phyloP scores from a whole-genome alignment of 768 basidiomycete species.

The Macrolepiota dolichaula region DNA sequence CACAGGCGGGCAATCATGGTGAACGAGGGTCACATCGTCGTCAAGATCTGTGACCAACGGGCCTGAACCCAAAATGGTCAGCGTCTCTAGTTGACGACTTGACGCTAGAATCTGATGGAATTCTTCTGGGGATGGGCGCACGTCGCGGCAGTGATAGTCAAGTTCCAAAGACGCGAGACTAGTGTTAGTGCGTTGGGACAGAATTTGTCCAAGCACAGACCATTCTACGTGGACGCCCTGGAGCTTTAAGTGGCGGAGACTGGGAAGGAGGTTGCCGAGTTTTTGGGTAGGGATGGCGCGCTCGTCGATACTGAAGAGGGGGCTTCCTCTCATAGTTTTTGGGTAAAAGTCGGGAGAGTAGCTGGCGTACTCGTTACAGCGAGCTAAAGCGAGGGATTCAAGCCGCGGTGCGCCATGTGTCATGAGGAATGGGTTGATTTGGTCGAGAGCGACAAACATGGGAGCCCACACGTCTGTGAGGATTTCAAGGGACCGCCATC shows the following conservation, averaged over 20 bases:
- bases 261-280: conserved; percentile 32
- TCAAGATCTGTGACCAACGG: conserved; percentile 27
- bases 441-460: conserved; percentile 47
- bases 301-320: conserved; percentile 25
- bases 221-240: conserved; percentile 59
- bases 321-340: conserved; percentile 26
- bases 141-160: conserved; percentile 49
- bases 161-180: conserved; percentile 37
- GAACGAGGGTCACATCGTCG: conserved; percentile 13
- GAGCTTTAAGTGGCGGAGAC: conserved; percentile 45
- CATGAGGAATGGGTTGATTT: conserved; percentile 36
- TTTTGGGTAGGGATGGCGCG: conserved; percentile 12
- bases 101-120: conserved; percentile 40
- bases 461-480: conserved; percentile 57
- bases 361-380: conserved; percentile 56
- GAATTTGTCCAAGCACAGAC: conserved; percentile 36
- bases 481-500: conserved; percentile 52
- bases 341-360: conserved; percentile 44
- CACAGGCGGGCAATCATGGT: conserved; percentile 26
- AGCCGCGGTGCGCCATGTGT: conserved; percentile 37
- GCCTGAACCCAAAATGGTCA: conserved; percentile 49
- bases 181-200: conserved; percentile 17
- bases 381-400: conserved; percentile 52
- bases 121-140: conserved; percentile 47
- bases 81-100: conserved; percentile 35